These are phyloP conservation scores for Posidonia australis DNA, from an alignment of 106 monocot genomes.

Conservation along the genomic window DNA sequence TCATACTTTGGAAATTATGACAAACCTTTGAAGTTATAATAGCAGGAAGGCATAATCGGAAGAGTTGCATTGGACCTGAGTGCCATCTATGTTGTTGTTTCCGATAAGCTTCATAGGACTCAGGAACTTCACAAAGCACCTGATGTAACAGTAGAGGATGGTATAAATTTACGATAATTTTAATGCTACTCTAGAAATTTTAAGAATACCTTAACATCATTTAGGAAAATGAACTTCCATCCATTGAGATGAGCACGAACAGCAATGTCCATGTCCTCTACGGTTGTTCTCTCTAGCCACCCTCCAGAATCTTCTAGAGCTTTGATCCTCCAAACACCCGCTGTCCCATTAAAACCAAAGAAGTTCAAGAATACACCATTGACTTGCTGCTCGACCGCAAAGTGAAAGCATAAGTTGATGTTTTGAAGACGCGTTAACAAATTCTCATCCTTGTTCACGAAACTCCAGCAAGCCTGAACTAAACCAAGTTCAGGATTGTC, in stretches of 20 bases:
- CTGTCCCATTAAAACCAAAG: too few relatives aligned
- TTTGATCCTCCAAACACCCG: constrained; percentile 37
- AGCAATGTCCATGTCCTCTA: too few relatives aligned
- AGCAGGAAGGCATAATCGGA: constrained; percentile 55
- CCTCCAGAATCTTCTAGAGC: constrained; percentile 32
- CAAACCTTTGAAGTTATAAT: constrained; percentile 53
- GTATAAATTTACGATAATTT: not conserved
- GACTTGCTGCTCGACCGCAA: constrained; percentile 97
- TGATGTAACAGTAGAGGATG: constrained; percentile 8
- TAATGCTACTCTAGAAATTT: not conserved
- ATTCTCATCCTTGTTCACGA: constrained; percentile 36
- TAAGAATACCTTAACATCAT: constrained; percentile 27
- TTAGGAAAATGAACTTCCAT: constrained; percentile 32
- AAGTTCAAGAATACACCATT: constrained; percentile 83
- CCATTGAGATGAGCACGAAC: constrained; percentile 5
- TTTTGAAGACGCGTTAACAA: constrained; percentile 78
- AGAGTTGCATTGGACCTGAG: constrained; percentile 79
- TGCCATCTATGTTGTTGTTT: constrained; percentile 84
- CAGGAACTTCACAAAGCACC: constrained; percentile 70
- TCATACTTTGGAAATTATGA: too few relatives aligned
- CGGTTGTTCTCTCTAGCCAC: constrained; percentile 41
- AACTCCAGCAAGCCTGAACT: constrained; percentile 39
- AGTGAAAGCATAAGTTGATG: constrained; percentile 87
- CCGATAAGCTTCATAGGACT: constrained; percentile 71
- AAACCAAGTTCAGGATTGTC: constrained; percentile 30